phyloP scores from a whole-genome alignment of 2,329 filamentous ascomycete genomes.

The Penicillium decumbens region DNA sequence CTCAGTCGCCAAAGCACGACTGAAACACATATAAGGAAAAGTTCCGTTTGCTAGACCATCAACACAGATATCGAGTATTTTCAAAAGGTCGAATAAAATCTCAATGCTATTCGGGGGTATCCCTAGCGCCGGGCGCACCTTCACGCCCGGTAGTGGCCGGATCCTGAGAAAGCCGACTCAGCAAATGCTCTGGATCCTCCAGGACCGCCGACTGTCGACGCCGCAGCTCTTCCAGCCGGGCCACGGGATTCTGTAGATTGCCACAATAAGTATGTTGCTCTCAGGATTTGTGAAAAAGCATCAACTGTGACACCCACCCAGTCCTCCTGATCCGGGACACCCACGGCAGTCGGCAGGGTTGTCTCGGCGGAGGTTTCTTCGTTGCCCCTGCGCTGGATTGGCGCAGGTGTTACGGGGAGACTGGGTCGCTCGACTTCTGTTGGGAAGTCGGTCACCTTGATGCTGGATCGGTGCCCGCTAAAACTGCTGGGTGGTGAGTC shows the following conservation, averaged over 20 bases:
- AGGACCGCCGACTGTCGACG: constrained; percentile 62
- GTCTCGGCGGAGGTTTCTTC: constrained; percentile 20
- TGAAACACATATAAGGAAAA: not conserved
- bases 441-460: constrained; percentile 82
- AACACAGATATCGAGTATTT: not conserved
- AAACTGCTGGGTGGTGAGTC: constrained; percentile 6
- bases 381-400: constrained; percentile 65
- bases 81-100: not conserved
- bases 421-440: constrained; percentile 76
- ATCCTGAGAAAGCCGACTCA: constrained; percentile 17
- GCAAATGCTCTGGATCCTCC: constrained; percentile 37
- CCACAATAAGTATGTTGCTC: constrained; percentile 45
- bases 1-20: not conserved
- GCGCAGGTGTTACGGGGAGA: constrained; percentile 84
- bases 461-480: constrained; percentile 47
- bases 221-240: constrained; percentile 65
- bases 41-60: not conserved
- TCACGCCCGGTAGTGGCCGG: not conserved
- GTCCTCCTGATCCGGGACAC: constrained; percentile 80
- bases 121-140: not conserved
- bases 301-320: constrained; percentile 74
- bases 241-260: constrained; percentile 61
- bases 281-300: constrained; percentile 43
- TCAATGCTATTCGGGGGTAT: not conserved
- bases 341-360: constrained; percentile 68